A percentile compares a stretch with the other conserved stretches of the same genome.
Conservation (phyloP, 2,329 filamentous ascomycete species). For the Fusarium sp. region DNA sequence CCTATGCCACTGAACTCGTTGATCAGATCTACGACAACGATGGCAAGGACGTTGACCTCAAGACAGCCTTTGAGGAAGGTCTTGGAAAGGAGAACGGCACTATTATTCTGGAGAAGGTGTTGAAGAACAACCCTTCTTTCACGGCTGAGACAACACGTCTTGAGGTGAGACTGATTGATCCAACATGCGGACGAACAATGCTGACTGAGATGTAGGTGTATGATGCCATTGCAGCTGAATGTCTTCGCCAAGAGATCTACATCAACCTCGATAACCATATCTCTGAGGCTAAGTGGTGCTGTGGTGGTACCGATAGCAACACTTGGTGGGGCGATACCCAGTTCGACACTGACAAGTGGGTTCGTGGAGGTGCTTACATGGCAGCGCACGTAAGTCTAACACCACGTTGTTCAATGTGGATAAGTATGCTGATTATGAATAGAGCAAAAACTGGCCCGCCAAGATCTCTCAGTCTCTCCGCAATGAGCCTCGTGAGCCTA, state of each 20-base stretch:
- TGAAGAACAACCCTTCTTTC: slow-evolving; percentile 69
- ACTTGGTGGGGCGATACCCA: slow-evolving; percentile 72
- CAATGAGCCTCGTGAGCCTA: slow-evolving; percentile 65
- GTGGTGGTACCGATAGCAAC: slow-evolving; percentile 66
- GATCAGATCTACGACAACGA: slow-evolving; percentile 67
- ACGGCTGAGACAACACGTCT: slow-evolving; percentile 66
- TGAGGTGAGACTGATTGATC: slow-evolving; percentile 50
- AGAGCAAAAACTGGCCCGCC: slow-evolving; percentile 31
- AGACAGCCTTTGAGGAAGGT: slow-evolving; percentile 59
- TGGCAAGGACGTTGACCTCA: slow-evolving; percentile 61
- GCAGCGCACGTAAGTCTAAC: slow-evolving; percentile 69
- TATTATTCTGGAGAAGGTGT: slow-evolving; percentile 62
- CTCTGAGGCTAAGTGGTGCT: slow-evolving; percentile 70
- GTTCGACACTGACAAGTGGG: slow-evolving; percentile 71
- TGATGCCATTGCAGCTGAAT: slow-evolving; percentile 72
- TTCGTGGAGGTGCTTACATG: slow-evolving; percentile 71
- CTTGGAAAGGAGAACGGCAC: slow-evolving; percentile 67
- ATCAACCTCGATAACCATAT: slow-evolving; percentile 73
- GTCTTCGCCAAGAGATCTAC: slow-evolving; percentile 65
- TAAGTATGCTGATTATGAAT: neutral
- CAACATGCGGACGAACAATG: accelerated
- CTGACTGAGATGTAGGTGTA: slow-evolving; percentile 51
- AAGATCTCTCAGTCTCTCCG: slow-evolving; percentile 56
- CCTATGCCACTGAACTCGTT: slow-evolving; percentile 74
- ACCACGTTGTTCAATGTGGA: no score